phyloP scores from a whole-genome alignment of 495 filamentous ascomycete species.

The Tuber borchii region DNA sequence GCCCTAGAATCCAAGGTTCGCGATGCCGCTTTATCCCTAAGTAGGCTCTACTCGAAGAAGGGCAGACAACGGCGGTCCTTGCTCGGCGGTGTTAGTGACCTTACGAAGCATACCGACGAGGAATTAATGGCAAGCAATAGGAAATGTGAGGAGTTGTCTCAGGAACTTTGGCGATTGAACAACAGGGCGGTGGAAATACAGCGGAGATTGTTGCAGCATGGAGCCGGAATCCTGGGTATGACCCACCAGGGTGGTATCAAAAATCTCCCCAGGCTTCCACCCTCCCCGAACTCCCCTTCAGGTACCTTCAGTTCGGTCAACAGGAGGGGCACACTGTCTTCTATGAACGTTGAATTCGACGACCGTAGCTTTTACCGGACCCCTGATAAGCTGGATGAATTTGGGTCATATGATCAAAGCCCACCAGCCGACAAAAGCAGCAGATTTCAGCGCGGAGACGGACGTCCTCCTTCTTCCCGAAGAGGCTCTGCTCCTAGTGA shows the following conservation, averaged over 20 bases:
- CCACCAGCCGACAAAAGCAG: conserved; percentile 46
- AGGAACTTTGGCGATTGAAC: conserved; percentile 71
- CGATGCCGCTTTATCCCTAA: conserved; percentile 82
- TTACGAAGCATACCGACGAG: conserved; percentile 53
- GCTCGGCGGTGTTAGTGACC: conserved; percentile 44
- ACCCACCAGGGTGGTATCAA: conserved; percentile 52
- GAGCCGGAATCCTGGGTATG: conserved; percentile 81
- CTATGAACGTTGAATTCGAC: conserved; percentile 52
- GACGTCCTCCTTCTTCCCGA: conserved; percentile 17
- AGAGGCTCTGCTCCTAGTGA: conserved; percentile 38
- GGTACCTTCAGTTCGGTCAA: conserved; percentile 33
- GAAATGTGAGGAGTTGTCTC: conserved; percentile 77
- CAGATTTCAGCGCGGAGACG: conserved; percentile 38
- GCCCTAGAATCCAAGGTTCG: conserved; percentile 88
- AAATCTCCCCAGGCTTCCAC: conserved; percentile 18
- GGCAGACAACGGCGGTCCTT: conserved; percentile 40
- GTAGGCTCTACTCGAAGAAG: conserved; percentile 62
- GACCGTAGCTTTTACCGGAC: conserved; percentile 71
- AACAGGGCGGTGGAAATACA: conserved; percentile 65
- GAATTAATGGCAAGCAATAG: conserved; percentile 66
- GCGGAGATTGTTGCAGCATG: conserved; percentile 73
- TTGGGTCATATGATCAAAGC: conserved; percentile 48
- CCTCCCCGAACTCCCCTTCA: conserved; percentile 28
- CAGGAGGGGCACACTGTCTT: conserved; percentile 27
- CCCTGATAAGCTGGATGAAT: conserved; percentile 59